Conservation (phyloP, 345 rosid genomes). For the Dovyalis caffra region DNA sequence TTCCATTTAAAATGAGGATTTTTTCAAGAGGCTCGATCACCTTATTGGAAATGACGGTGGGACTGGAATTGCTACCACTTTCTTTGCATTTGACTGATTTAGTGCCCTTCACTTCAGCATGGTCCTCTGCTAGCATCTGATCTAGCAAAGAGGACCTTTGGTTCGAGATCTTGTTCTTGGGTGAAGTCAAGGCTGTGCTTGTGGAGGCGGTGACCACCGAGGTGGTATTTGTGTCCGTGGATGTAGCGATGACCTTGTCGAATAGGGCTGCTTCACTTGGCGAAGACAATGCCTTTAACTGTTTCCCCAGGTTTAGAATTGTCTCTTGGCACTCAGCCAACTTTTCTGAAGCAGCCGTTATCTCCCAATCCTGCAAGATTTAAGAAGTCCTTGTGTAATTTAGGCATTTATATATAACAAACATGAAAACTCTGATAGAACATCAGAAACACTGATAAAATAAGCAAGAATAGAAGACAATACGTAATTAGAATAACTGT, state of each 20-base stretch:
- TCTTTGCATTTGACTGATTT: slow-evolving; percentile 20
- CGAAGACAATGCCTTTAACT: slow-evolving; percentile 72
- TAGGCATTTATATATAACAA: background rate
- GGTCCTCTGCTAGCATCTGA: slow-evolving; percentile 84
- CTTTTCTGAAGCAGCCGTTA: slow-evolving; percentile 87
- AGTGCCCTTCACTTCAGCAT: slow-evolving; percentile 14
- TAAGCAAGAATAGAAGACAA: background rate
- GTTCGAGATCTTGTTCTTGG: slow-evolving; percentile 38
- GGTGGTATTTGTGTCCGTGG: slow-evolving; percentile 21
- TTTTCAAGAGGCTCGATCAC: slow-evolving; percentile 44
- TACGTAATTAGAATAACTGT: background rate
- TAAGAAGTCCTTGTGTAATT: slow-evolving; percentile 5
- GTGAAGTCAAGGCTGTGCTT: slow-evolving; percentile 23
- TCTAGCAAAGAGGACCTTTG: slow-evolving; percentile 80
- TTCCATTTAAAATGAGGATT: slow-evolving; percentile 13
- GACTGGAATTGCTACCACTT: slow-evolving; percentile 16
- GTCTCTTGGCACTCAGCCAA: slow-evolving; percentile 94
- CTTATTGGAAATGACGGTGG: slow-evolving; percentile 31
- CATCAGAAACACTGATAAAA: background rate
- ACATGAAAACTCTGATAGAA: background rate
- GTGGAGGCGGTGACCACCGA: slow-evolving; percentile 14
- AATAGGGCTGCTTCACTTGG: slow-evolving; percentile 57
- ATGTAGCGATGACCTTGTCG: slow-evolving; percentile 44
- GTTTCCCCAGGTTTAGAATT: slow-evolving; percentile 81
- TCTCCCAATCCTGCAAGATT: slow-evolving; percentile 69